phyloP scores from a whole-genome alignment of 495 filamentous ascomycete species.

The Aspergillus sclerotiicarbonarius region DNA sequence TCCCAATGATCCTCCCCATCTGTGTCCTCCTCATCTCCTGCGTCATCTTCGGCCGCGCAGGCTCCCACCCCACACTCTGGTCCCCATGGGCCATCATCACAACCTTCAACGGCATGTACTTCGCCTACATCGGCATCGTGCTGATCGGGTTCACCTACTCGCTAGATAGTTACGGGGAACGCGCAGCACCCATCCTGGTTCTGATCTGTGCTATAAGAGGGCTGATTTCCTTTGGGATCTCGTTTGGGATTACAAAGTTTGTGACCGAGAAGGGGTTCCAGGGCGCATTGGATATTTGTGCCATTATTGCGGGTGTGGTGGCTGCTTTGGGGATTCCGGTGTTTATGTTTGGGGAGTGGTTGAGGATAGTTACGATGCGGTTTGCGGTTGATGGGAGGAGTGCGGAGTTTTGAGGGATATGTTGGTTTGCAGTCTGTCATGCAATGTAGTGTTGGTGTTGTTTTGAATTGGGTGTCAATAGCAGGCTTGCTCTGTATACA shows the following conservation, averaged over 20 bases:
- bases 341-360: background rate
- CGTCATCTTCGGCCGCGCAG: conserved; percentile 25
- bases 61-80: conserved; percentile 16
- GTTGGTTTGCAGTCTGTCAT: background rate
- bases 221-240: conserved; percentile 32
- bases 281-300: conserved; percentile 3
- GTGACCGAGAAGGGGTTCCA: background rate
- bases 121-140: conserved; percentile 24
- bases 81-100: conserved; percentile 17
- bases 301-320: background rate
- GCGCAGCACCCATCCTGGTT: conserved; percentile 26
- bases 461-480: no score
- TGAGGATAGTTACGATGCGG: background rate
- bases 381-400: conserved; percentile 4
- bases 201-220: conserved; percentile 26
- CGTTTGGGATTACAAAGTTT: background rate
- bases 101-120: conserved; percentile 25
- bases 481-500: no score
- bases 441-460: no score
- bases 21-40: conserved; percentile 19
- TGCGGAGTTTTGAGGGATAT: background rate
- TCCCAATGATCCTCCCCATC: conserved; percentile 22
- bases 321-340: background rate
- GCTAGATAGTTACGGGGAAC: conserved; percentile 24
- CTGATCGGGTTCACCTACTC: conserved; percentile 28